These are phyloP conservation scores for Candolleomyces eurysporus DNA, from an alignment of 768 basidiomycete genomes.

Conservation along the genomic window DNA sequence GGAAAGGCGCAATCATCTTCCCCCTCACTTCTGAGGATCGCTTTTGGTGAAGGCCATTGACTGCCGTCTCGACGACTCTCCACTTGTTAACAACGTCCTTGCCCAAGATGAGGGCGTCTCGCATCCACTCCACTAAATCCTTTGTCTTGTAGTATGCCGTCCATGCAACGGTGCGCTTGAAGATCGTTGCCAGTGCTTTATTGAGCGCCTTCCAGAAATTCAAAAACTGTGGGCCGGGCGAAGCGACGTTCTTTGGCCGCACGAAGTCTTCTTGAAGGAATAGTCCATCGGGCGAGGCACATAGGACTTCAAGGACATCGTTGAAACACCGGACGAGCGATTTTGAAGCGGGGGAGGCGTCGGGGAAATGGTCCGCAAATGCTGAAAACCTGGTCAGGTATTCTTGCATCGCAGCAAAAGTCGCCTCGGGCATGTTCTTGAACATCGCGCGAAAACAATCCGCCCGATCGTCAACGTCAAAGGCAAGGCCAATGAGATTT, in stretches of 20 bases:
- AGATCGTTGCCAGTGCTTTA: slow-evolving; percentile 76
- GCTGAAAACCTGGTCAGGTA: slow-evolving; percentile 65
- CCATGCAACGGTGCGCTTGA: slow-evolving; percentile 83
- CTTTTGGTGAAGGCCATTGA: slow-evolving; percentile 36
- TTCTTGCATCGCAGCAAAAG: slow-evolving; percentile 69
- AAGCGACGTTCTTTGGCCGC: slow-evolving; percentile 37
- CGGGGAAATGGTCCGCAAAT: slow-evolving; percentile 64
- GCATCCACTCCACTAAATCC: slow-evolving; percentile 96
- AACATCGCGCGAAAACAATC: slow-evolving; percentile 86
- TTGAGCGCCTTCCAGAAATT: slow-evolving; percentile 85
- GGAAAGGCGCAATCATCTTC: slow-evolving; percentile 75
- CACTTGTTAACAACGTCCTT: slow-evolving; percentile 82
- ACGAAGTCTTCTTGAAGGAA: slow-evolving; percentile 57
- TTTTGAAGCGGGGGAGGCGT: slow-evolving; percentile 87
- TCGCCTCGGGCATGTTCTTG: slow-evolving; percentile 57
- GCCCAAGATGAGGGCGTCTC: slow-evolving; percentile 93
- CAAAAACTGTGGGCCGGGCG: slow-evolving; percentile 54
- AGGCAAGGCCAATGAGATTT: slow-evolving; percentile 78
- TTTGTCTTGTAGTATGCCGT: slow-evolving; percentile 73
- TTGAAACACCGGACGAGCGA: slow-evolving; percentile 90
- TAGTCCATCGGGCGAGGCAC: slow-evolving; percentile 68
- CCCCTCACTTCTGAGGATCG: slow-evolving; percentile 56
- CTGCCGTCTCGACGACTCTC: slow-evolving; percentile 72
- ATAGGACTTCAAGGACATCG: slow-evolving; percentile 88
- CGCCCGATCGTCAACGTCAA: slow-evolving; percentile 83